These are phyloP conservation scores for Ustilago cynodontis DNA, from an alignment of 1,284 basidiomycete species.

Conservation along the genomic window DNA sequence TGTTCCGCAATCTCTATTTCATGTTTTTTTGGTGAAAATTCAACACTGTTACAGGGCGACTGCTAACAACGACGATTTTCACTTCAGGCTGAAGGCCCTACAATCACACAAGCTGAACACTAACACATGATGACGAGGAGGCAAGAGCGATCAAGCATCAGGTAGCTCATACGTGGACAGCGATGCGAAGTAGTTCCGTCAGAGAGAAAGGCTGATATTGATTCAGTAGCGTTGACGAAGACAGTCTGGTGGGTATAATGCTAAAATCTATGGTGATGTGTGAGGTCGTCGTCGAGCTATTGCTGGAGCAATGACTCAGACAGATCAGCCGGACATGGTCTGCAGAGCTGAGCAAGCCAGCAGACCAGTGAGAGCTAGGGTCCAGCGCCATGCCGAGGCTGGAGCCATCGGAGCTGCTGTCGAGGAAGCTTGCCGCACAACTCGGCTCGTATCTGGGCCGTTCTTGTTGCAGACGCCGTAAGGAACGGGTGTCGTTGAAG, in stretches of 20 bases:
- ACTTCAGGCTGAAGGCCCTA: neutral
- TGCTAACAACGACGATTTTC: neutral
- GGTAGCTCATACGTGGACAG: neutral
- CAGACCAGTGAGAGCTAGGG: constrained; percentile 12
- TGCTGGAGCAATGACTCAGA: neutral
- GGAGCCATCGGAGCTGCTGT: constrained; percentile 8
- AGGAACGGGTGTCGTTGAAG: constrained; percentile 42
- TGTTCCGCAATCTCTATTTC: constrained; percentile 1
- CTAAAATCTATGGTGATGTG: constrained; percentile 6
- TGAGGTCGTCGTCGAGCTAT: neutral
- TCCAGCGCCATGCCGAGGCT: constrained; percentile 22
- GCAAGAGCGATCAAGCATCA: neutral
- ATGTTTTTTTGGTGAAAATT: neutral
- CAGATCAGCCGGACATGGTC: neutral
- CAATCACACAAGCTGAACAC: neutral
- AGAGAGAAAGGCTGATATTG: neutral
- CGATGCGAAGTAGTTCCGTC: too few species aligned
- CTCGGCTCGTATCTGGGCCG: constrained; percentile 44
- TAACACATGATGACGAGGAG: neutral
- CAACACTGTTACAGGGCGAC: neutral
- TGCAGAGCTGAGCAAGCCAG: constrained; percentile 35
- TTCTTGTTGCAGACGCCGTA: constrained; percentile 50
- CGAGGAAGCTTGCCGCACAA: constrained; percentile 19
- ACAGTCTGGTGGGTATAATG: constrained; percentile 32
- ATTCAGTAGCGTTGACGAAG: neutral